Percentiles rank a stretch among this genome's conserved stretches.
These are phyloP conservation scores for Salvia sclarea DNA, from an alignment of 305 asterid genomes.

Conservation along the genomic window DNA sequence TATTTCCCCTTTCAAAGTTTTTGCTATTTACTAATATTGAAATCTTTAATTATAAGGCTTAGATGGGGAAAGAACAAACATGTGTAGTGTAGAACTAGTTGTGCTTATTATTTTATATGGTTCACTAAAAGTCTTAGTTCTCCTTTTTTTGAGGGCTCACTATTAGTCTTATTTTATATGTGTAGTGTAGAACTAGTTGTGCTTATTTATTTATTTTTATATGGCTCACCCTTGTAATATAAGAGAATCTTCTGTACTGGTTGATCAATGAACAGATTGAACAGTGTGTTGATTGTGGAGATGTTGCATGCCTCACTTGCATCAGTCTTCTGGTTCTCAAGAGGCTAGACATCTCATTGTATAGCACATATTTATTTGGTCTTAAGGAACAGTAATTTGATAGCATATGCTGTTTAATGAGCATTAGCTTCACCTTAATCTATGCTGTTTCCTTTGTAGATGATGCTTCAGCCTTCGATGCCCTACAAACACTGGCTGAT, in stretches of 20 bases:
- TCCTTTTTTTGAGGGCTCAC: background rate
- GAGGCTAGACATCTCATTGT: constrained; percentile 13
- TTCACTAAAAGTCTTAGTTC: constrained; percentile 2
- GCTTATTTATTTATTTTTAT: too few species aligned
- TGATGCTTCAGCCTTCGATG: constrained; percentile 71
- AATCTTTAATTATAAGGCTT: background rate
- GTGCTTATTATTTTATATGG: background rate
- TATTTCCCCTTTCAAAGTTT: background rate
- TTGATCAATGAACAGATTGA: constrained; percentile 1
- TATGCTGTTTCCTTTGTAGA: constrained; percentile 48
- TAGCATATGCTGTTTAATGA: constrained; percentile 20
- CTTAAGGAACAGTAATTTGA: constrained; percentile 13
- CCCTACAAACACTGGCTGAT: constrained; percentile 85
- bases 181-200: too few species aligned
- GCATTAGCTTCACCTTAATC: constrained; percentile 22
- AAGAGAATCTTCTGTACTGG: constrained; percentile 5
- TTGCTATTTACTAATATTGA: background rate
- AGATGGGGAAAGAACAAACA: background rate
- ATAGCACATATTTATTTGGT: background rate
- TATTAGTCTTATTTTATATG: too few species aligned
- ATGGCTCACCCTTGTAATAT: background rate
- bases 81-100: background rate
- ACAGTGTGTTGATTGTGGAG: constrained; percentile 28
- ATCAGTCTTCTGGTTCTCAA: constrained; percentile 25
- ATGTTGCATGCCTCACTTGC: constrained; percentile 17